Evolutionary conservation across 1,284 basidiomycete species (phyloP).

Genomic region (Heterobasidion irregulare): DNA sequence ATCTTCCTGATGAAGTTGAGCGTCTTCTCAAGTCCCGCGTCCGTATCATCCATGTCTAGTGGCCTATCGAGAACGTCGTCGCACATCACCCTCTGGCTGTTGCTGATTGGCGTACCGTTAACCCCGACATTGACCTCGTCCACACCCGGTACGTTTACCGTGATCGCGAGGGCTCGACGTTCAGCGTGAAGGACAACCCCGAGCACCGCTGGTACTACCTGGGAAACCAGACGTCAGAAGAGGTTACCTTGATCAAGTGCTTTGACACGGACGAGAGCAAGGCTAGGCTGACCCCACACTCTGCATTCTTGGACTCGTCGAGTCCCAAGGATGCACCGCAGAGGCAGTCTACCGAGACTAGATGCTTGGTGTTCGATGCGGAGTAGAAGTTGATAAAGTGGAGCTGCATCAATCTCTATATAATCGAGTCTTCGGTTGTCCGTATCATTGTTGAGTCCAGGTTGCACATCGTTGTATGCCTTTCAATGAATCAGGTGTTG

Average conservation of each 20-base stretch:
- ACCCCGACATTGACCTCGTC: conserved; percentile 25
- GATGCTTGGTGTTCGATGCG: conserved; percentile 29
- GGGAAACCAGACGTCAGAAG: conserved; percentile 34
- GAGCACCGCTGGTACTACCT: conserved; percentile 40
- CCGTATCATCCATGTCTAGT: conserved; percentile 49
- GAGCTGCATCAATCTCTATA: too few relatives aligned
- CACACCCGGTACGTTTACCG: conserved; percentile 24
- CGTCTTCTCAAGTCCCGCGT: conserved; percentile 41
- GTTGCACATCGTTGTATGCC: neutral
- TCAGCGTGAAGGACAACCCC: conserved; percentile 27
- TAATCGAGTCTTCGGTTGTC: neutral
- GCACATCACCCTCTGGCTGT: conserved; percentile 40
- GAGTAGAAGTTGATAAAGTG: conserved; percentile 2
- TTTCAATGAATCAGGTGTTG: too few relatives aligned
- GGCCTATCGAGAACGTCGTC: conserved; percentile 37
- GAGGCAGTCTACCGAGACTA: conserved; percentile 33
- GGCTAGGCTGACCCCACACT: conserved; percentile 37
- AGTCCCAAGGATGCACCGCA: conserved; percentile 30
- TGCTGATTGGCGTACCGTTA: conserved; percentile 33
- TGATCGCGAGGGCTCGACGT: conserved; percentile 26
- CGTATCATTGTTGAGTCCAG: neutral
- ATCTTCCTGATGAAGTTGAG: conserved; percentile 39
- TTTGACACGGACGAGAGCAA: conserved; percentile 31
- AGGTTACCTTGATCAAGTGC: conserved; percentile 42
- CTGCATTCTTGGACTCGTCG: conserved; percentile 32